Evolutionary conservation across 371 early-diverging fungal genomes (phyloP), one percentile per base, ranked within the genome.

Genomic region (Actinomortierella ambigua): DNA sequence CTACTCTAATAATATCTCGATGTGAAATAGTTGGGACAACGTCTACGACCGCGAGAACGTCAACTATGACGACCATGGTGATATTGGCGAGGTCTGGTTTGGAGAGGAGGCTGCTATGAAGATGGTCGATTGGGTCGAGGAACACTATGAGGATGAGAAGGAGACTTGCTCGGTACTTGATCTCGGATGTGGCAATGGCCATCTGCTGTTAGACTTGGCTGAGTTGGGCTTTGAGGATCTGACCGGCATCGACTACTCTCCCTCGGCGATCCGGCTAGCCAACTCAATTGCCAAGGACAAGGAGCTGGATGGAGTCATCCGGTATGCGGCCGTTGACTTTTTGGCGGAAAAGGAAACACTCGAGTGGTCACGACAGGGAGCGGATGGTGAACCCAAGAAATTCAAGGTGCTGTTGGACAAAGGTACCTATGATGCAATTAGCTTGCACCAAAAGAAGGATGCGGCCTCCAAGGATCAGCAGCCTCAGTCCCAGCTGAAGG

Each of bases 361-460:
- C 41, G 65, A 26, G 51, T 75, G 46, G 50, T 43, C 24, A 41
- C 39, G 1, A 41, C 44, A 20, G 28, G 18, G 22, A 8, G 18
- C 48, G 11, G 27, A 55, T 9, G 57, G 48, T 8, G 44, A 51
- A 22, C 63, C 63, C 18, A 71, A 71, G 17, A 65, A 62, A 50
- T 94, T 87, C 63, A 81, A 84, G 44, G 69, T 95, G 3, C 82
- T 92, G 43, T 53, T 95, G 59, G 97, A 96, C 73, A 96, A 96
- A 70, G 97, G 97, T 23, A 95, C 97, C 0, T 94, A 90, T 69
- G 97, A 96, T 70, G 97, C 97, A 13, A 95, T 96, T 24, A 88
- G 89, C 41, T 78, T 96, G 34, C 80, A 84, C 59, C 89, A 85
- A 61, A 59, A 61, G 65, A 70, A 61, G 53, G 80, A 57, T 14